These are phyloP conservation scores for Thraustochytrium striatum DNA, from an alignment of 352 stramenopile species.

Conservation along the genomic window DNA sequence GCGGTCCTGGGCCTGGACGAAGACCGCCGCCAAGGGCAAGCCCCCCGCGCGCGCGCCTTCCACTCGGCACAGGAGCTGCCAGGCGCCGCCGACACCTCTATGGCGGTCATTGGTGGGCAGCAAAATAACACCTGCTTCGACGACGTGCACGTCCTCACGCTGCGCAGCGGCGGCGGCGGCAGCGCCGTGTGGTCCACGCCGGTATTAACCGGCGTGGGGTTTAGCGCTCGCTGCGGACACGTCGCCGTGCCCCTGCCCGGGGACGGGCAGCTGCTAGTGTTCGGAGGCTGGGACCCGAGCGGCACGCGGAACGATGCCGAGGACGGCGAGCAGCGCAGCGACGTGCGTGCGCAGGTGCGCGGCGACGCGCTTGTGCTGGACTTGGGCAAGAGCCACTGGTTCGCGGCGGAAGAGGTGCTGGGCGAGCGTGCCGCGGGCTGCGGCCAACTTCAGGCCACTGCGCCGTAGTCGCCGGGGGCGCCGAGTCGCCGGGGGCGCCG, in stretches of 20 bases:
- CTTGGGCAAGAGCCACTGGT: no score
- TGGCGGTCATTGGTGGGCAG: conserved; percentile 13
- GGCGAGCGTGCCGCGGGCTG: no score
- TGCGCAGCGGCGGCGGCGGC: background rate
- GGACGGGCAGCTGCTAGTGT: background rate
- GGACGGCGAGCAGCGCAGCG: no score
- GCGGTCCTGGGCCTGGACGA: conserved; percentile 12
- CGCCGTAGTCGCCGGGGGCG: no score
- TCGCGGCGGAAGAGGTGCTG: no score
- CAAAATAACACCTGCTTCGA: background rate
- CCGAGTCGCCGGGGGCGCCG: no score
- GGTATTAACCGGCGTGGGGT: conserved; percentile 17
- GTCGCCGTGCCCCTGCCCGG: background rate
- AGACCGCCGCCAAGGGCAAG: background rate
- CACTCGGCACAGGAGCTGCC: background rate
- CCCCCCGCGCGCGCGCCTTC: conserved; percentile 16
- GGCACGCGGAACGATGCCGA: no score
- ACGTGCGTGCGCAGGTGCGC: no score
- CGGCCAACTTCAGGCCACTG: no score
- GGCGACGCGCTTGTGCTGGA: no score
- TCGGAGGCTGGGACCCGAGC: conserved; percentile 36
- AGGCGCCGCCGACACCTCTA: background rate
- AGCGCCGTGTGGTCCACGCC: conserved; percentile 1
- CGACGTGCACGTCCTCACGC: conserved; percentile 23
- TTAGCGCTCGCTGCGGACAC: conserved; percentile 21